A percentile compares a stretch with the other conserved stretches of the same genome.
Conservation (phyloP, 441 rosid species). For the Monsonia emarginata region DNA sequence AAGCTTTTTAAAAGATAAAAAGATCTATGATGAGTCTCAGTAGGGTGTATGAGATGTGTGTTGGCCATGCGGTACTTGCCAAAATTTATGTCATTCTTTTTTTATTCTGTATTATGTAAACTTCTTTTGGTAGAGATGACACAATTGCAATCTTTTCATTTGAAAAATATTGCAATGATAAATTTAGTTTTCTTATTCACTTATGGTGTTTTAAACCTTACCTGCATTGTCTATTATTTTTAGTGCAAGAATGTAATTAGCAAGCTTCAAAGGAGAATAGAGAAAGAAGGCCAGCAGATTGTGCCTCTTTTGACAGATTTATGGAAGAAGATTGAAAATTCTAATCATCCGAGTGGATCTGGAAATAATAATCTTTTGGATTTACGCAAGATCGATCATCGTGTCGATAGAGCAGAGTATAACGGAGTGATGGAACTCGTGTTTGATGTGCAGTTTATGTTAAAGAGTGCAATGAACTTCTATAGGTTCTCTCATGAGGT, state of each 20-base stretch:
- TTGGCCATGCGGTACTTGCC: neutral
- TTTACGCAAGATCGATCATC: constrained; percentile 76
- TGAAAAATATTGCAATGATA: too few species aligned
- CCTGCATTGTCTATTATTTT: constrained; percentile 7
- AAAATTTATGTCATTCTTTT: neutral
- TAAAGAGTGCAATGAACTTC: constrained; percentile 77
- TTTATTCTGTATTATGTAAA: neutral
- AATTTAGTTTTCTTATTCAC: too few species aligned
- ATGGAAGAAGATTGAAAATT: constrained; percentile 77
- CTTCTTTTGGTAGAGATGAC: neutral
- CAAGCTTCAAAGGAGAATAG: constrained; percentile 86
- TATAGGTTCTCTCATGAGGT: constrained; percentile 92
- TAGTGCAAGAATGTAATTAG: constrained; percentile 86
- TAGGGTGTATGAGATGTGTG: neutral
- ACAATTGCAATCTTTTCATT: too few species aligned
- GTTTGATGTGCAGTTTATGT: constrained; percentile 75
- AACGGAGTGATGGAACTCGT: constrained; percentile 78
- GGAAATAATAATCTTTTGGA: constrained; percentile 64
- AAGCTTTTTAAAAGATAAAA: neutral
- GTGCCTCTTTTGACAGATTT: constrained; percentile 80
- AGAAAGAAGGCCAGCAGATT: constrained; percentile 89
- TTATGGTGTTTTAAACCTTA: too few species aligned
- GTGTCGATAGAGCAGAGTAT: constrained; percentile 77
- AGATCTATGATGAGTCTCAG: neutral
- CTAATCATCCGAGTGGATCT: constrained; percentile 49